phyloP scores from a whole-genome alignment of 2,329 filamentous ascomycete species.

The Botrytis byssoidea region DNA sequence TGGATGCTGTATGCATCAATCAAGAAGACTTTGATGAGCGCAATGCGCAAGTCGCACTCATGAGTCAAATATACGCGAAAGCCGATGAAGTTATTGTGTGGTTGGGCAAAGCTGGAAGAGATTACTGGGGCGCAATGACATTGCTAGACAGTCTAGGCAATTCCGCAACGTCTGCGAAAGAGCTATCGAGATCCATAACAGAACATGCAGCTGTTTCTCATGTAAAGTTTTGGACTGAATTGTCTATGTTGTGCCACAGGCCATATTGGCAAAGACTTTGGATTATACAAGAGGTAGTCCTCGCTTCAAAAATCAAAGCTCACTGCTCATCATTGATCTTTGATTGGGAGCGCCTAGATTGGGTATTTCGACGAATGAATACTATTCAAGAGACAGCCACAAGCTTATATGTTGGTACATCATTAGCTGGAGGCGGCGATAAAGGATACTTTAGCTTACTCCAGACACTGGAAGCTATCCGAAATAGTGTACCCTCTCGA shows the following conservation, averaged over 20 bases:
- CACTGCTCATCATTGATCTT: conserved; percentile 19
- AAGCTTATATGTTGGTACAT: background rate
- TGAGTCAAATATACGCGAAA: conserved; percentile 17
- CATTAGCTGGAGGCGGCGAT: background rate
- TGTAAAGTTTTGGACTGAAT: conserved; percentile 18
- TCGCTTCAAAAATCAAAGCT: conserved; percentile 18
- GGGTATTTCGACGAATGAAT: conserved; percentile 13
- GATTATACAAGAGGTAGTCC: conserved; percentile 21
- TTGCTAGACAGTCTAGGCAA: conserved; percentile 15
- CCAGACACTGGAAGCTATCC: conserved; percentile 11
- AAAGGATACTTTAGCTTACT: conserved; percentile 12
- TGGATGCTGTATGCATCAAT: conserved; percentile 20
- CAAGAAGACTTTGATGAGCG: conserved; percentile 19
- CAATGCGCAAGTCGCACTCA: conserved; percentile 18
- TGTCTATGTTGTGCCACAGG: conserved; percentile 4
- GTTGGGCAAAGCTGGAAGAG: conserved; percentile 16
- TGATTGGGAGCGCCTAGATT: conserved; percentile 18
- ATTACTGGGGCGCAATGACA: conserved; percentile 20
- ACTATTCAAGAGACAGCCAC: background rate
- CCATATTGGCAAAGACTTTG: conserved; percentile 20
- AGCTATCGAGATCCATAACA: conserved; percentile 7
- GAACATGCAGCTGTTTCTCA: conserved; percentile 8
- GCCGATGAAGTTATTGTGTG: conserved; percentile 16
- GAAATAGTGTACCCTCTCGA: conserved; percentile 13
- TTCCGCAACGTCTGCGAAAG: conserved; percentile 5